These are phyloP conservation scores for Alternaria brassicae DNA, from an alignment of 2,329 filamentous ascomycete genomes.

Conservation along the genomic window DNA sequence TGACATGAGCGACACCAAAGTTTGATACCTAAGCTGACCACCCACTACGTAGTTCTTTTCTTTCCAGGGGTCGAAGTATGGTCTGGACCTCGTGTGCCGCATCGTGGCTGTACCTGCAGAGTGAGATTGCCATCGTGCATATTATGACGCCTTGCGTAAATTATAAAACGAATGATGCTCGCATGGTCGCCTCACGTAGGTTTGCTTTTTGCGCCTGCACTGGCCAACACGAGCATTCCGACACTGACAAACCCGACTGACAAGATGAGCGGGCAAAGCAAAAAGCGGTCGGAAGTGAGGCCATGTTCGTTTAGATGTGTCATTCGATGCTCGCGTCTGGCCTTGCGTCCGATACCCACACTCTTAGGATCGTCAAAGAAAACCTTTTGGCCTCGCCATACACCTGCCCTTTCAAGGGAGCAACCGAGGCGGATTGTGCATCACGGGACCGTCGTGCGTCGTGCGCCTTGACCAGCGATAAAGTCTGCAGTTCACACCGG, in stretches of 20 bases:
- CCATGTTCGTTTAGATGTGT: background rate
- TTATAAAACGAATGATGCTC: background rate
- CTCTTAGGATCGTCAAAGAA: background rate
- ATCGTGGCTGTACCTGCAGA: background rate
- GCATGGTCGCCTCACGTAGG: background rate
- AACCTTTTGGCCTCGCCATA: background rate
- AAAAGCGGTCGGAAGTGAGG: background rate
- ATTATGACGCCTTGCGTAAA: background rate
- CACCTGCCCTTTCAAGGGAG: slow-evolving; percentile 17
- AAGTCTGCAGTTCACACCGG: slow-evolving; percentile 13
- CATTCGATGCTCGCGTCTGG: background rate
- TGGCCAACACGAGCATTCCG: background rate
- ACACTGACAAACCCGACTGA: background rate
- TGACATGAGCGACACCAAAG: background rate
- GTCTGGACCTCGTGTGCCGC: background rate
- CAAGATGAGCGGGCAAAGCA: background rate
- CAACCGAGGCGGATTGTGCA: slow-evolving; percentile 15
- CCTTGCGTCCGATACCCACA: background rate
- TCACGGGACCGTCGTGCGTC: slow-evolving; percentile 7
- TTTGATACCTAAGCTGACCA: background rate
- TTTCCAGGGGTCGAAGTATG: background rate
- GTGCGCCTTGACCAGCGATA: slow-evolving; percentile 10
- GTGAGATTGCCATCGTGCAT: slow-evolving; percentile 2
- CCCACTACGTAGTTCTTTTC: background rate
- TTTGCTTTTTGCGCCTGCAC: background rate